Percentiles rank a stretch among this genome's conserved stretches.
Evolutionary conservation across 306 rosid genomes (phyloP).

Genomic region (Cicer judaicum): DNA sequence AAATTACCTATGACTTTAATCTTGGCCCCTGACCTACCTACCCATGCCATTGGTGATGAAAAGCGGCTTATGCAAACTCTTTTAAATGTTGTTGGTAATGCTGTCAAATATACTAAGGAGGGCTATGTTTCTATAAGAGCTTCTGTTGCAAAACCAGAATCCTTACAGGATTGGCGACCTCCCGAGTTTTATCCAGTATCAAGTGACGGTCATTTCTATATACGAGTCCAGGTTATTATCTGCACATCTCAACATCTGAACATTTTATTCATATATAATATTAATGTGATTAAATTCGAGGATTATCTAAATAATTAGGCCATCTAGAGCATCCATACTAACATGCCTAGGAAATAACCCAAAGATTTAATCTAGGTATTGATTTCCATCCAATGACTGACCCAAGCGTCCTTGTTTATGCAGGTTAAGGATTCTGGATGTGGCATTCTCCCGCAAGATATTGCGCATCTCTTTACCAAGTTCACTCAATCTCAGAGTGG

Average conservation of each 20-base stretch:
- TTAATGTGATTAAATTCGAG: slow-evolving; percentile 1
- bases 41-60: slow-evolving; percentile 78
- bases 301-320: slow-evolving; percentile 18
- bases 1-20: slow-evolving; percentile 73
- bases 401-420: slow-evolving; percentile 35
- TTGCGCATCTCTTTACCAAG: slow-evolving; percentile 74
- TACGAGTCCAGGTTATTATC: slow-evolving; percentile 74
- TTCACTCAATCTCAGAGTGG: slow-evolving; percentile 69
- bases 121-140: slow-evolving; percentile 82
- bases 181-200: slow-evolving; percentile 73
- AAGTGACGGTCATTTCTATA: slow-evolving; percentile 69
- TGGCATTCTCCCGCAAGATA: slow-evolving; percentile 79
- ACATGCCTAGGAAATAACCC: slow-evolving; percentile 19
- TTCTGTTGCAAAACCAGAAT: slow-evolving; percentile 74
- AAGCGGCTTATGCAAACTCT: slow-evolving; percentile 80
- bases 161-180: slow-evolving; percentile 77
- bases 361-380: slow-evolving; percentile 24
- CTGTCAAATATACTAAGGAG: slow-evolving; percentile 86
- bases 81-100: slow-evolving; percentile 79
- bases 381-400: slow-evolving; percentile 17
- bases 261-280: slow-evolving; percentile 3
- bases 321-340: slow-evolving; percentile 15
- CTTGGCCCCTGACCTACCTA: slow-evolving; percentile 80
- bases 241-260: slow-evolving; percentile 23
- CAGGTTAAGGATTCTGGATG: slow-evolving; percentile 95